Conservation (phyloP, 805 yeast genomes). For the Suhomyces pyralidae region DNA sequence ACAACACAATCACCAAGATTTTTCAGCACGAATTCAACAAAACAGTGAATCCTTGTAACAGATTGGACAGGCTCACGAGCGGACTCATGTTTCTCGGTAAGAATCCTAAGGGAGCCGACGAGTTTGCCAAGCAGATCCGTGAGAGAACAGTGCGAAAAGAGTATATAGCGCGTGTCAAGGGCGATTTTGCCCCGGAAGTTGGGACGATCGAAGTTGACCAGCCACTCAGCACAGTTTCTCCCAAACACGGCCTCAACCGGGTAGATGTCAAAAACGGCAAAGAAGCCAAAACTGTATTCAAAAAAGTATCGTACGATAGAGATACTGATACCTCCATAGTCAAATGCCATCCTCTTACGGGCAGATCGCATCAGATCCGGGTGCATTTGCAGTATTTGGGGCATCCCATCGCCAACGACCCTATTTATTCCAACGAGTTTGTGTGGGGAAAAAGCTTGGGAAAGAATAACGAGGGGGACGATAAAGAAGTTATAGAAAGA, state of each 20-base stretch:
- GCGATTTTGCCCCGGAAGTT: slow-evolving; percentile 63
- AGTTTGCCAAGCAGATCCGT: slow-evolving; percentile 65
- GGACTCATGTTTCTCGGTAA: slow-evolving; percentile 92
- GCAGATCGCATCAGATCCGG: slow-evolving; percentile 93
- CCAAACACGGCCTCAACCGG: slow-evolving; percentile 66
- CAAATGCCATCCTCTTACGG: slow-evolving; percentile 81
- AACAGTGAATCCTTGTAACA: slow-evolving; percentile 73
- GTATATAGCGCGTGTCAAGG: slow-evolving; percentile 84
- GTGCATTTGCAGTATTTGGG: slow-evolving; percentile 92
- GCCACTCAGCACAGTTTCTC: slow-evolving; percentile 69
- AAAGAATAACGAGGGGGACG: slow-evolving; percentile 47
- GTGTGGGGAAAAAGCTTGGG: slow-evolving; percentile 85
- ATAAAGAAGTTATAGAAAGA: slow-evolving; percentile 41
- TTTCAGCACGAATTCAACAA: slow-evolving; percentile 67
- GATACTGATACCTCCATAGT: slow-evolving; percentile 63
- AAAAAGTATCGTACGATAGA: slow-evolving; percentile 61
- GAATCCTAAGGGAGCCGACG: slow-evolving; percentile 73
- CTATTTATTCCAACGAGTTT: slow-evolving; percentile 71
- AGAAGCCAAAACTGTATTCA: slow-evolving; percentile 71
- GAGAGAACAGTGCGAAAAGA: slow-evolving; percentile 75
- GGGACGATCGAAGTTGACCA: slow-evolving; percentile 55
- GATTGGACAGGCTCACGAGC: slow-evolving; percentile 87
- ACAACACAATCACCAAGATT: slow-evolving; percentile 72
- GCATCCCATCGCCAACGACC: slow-evolving; percentile 52
- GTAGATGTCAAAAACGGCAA: slow-evolving; percentile 52